Base-by-base conservation (phyloP, 805 yeast genomes). In the Ogataea paraovalis region DNA sequence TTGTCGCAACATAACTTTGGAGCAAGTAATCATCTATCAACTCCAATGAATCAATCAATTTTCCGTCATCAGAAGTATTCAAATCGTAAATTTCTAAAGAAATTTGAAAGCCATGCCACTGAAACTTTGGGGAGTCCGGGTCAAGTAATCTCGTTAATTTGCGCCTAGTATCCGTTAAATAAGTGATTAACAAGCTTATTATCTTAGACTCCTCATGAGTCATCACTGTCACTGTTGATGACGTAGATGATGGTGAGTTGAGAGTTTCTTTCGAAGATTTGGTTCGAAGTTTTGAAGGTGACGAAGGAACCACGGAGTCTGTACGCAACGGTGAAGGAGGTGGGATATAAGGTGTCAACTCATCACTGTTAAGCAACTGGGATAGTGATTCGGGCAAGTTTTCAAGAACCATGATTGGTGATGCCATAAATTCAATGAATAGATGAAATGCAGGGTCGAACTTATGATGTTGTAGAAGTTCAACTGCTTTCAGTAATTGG, bases 1-100 rank as follows among this genome's bases (percentile, higher is more conserved):
- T 79, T 27, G 79, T 78, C n/a, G 80, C 61, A 48, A 81, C 70
- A 60, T 94, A 92, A 50, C 94, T 79, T 44, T 79, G 72, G 57
- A 92, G 88, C 18, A 94, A 70, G 1, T 88, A 74, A 0, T 96
- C 85, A 59, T 92, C 99, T 2, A 94, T 77, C 1, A 76, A 49
- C 4, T 58, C 59, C 4, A 72, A 60, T 41, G 79, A 66, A 10
- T 71, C 62, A 0, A 78, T 75, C 20, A 68, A 56, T 8, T 54
- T 50, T 1, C 49, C 46, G 23, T 48, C 45, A 7, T 47, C 36
- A 1, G 41, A 14, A 18, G 52, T 49, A 21, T 49, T 50, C 13
- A 43, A 39, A 12, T 59, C 58, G 48, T 78, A 68, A 37, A 79
- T 71, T 19, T 62, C 62, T 0, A 72, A 69, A 2, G 72, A 66